These are phyloP conservation scores for Physaria fendleri DNA, from an alignment of 345 rosid species.

Conservation along the genomic window DNA sequence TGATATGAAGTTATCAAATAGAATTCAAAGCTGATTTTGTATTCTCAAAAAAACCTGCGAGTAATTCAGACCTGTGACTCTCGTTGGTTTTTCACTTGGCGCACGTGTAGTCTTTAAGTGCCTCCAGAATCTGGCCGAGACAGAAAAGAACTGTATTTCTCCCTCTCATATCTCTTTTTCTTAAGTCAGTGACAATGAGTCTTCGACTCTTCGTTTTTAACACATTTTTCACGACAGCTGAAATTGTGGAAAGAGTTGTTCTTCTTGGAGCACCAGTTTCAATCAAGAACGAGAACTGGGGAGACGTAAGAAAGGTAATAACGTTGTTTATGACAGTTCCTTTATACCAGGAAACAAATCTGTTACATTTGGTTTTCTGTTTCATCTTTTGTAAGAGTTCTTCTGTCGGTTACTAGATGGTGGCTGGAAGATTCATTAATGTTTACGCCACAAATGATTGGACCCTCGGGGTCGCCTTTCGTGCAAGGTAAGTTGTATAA, in stretches of 20 bases:
- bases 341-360: neutral
- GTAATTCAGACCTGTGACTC: constrained; percentile 90
- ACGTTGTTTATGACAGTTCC: neutral
- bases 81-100: constrained; percentile 89
- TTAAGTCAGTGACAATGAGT: neutral
- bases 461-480: constrained; percentile 93
- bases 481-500: constrained; percentile 57
- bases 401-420: constrained; percentile 47
- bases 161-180: neutral
- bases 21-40: neutral
- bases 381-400: neutral
- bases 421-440: constrained; percentile 90
- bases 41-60: constrained; percentile 26
- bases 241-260: constrained; percentile 29
- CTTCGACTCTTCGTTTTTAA: neutral
- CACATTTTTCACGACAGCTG: constrained; percentile 47
- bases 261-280: constrained; percentile 24
- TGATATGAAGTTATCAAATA: neutral
- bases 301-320: constrained; percentile 72
- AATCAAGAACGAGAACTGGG: constrained; percentile 79
- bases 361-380: neutral
- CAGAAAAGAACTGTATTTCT: constrained; percentile 54
- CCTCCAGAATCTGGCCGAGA: constrained; percentile 75
- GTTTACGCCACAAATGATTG: constrained; percentile 83
- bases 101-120: constrained; percentile 90